Evolutionary conservation across 805 yeast genomes (phyloP), one percentile per base, ranked within the genome.

Genomic region (Crinitomyces ghanaensis): DNA sequence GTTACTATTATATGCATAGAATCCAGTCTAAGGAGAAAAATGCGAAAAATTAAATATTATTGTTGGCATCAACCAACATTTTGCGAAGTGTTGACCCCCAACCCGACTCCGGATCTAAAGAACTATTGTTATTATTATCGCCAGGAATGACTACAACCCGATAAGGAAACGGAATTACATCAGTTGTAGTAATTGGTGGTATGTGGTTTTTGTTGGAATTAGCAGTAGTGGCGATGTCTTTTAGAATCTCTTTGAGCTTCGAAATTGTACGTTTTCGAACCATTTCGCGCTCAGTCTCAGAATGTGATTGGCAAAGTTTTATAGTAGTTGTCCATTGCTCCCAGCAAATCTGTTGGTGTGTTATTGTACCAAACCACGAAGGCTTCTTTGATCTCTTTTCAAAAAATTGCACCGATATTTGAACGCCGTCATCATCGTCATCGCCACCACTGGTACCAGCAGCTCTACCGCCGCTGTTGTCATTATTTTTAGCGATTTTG

Each of bases 121-220:
- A 45, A 19, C 53, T 53, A 12, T 12, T 4, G 41, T 33, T 39
- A 5, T 28, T 35, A 6, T 36, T 48, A n/a, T 41, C 31, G 9
- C 37, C 42, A 2, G 45, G 25, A 3, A 41, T 45, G 6, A 61
- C 54, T 11, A 57, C 48, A 3, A 72, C 58, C 29, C 56, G 55
- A 43, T 65, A 71, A 0, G 70, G 82, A 46, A 81, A 81, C 2
- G 91, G 88, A 7, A 74, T 57, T 19, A 68, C 57, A 3, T 77
- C 84, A 11, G 74, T 59, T 1, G 81, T 68, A 12, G 77, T 70
- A 16, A 81, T 77, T 1, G 82, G 79, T 3, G 93, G 93, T 2
- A 82, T 73, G 43, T 77, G 85, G 30, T 63, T 69, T 45, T 72
- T 76, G 46, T 75, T 64, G 5, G 50, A 45, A 45, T 77, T 79